Evolutionary conservation across 2,329 filamentous ascomycete genomes (phyloP).

Genomic region (Triangularia verruculosa): DNA sequence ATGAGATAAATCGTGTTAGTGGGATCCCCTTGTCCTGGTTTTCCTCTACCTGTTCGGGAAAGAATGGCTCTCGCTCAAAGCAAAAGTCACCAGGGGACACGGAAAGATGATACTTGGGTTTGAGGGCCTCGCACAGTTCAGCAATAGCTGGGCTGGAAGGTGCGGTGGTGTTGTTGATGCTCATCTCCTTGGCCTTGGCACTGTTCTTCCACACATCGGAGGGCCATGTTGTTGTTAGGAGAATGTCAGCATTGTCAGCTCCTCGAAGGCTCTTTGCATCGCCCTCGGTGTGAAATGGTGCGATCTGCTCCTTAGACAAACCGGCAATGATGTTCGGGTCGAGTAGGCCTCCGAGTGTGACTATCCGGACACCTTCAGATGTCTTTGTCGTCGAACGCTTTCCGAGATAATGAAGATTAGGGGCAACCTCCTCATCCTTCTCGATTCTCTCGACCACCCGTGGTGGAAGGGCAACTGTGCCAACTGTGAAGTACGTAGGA

Average conservation of each 20-base stretch:
- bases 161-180: conserved; percentile 50
- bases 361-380: conserved; percentile 81
- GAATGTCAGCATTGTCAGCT: conserved; percentile 76
- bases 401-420: conserved; percentile 87
- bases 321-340: conserved; percentile 59
- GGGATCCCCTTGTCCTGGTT: conserved; percentile 46
- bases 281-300: conserved; percentile 72
- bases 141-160: conserved; percentile 65
- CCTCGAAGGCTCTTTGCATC: conserved; percentile 75
- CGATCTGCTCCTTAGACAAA: conserved; percentile 67
- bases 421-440: conserved; percentile 70
- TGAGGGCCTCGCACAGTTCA: conserved; percentile 73
- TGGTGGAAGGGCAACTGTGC: conserved; percentile 66
- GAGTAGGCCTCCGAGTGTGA: conserved; percentile 75
- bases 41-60: conserved; percentile 56
- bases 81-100: conserved; percentile 63
- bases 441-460: conserved; percentile 71
- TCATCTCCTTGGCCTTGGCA: conserved; percentile 59
- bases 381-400: conserved; percentile 87
- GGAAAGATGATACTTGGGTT: conserved; percentile 90
- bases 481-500: conserved; percentile 88
- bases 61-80: conserved; percentile 91
- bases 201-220: conserved; percentile 62
- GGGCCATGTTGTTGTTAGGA: conserved; percentile 87
- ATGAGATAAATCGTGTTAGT: conserved; percentile 85